Evolutionary conservation across 1,284 basidiomycete species (phyloP), one percentile per base, ranked within the genome.

Genomic region (Naganishia liquefaciens): DNA sequence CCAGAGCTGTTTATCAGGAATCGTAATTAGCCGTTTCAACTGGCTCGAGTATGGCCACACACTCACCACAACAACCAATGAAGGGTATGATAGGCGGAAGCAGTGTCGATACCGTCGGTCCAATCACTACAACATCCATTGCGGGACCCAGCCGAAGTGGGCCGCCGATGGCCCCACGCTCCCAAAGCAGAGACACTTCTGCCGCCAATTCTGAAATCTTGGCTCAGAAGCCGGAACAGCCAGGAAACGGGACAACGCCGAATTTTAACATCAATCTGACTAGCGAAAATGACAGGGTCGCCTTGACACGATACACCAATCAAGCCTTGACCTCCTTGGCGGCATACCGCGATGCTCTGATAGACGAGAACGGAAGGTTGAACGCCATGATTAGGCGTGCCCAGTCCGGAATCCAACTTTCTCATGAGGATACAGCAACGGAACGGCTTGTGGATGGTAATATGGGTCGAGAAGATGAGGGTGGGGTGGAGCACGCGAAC

Each of bases 361-460:
- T 65, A 19, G 50, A 61, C 42, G 64, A 65, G 49, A 65, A 65
- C 27, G 51, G 42, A 33, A 39, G 64, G 30, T 44, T 65, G 42
- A 39, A 44, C 19, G 43, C 21, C 11, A 55, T 55, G 44, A 28
- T 64, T 5, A 52, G 27, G 11, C 47, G 37, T 21, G 28, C 57
- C 2, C 40, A 51, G 25, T 49, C 15, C 7, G 54, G 54, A 6
- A 33, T 43, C 3, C 37, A 33, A 3, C 37, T 39, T 17, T 21
- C 40, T 2, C n/a, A n/a, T 27, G 37, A 15, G 3, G 43, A 28
- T 27, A 25, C 30, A 2, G 25, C n/a, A 11, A 27, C 19, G 25
- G 49, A 42, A 11, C 30, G 19, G n/a, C 23, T 13, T n/a, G 53
- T 49, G 11, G 15, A 10, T 19, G 52, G 43, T 11, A 28, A 11